Conservation (phyloP, 1,139 yeast species). For the Suhomyces bribrorum region DNA sequence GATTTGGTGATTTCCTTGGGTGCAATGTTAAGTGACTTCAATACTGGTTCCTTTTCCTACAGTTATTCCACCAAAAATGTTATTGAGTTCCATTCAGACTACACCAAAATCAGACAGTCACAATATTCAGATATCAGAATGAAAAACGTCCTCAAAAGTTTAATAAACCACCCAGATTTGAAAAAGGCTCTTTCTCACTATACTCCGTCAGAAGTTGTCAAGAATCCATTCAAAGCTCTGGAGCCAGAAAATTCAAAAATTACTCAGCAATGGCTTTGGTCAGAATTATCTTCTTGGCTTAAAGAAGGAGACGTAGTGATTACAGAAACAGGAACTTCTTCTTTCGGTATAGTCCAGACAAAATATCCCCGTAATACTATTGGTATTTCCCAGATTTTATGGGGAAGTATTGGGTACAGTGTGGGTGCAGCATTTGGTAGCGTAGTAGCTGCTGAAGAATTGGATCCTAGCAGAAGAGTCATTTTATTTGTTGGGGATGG, state of each 20-base stretch:
- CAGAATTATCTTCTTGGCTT: constrained; percentile 29
- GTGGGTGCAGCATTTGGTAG: constrained; percentile 32
- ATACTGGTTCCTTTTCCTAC: constrained; percentile 43
- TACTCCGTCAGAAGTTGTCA: constrained; percentile 14
- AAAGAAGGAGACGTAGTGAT: constrained; percentile 33
- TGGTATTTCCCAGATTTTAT: constrained; percentile 38
- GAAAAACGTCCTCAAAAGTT: constrained; percentile 31
- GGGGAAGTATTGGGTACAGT: constrained; percentile 32
- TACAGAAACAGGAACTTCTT: constrained; percentile 41
- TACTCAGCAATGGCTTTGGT: constrained; percentile 37
- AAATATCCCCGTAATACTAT: constrained; percentile 31
- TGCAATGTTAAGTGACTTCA: constrained; percentile 42
- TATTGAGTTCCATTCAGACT: constrained; percentile 41
- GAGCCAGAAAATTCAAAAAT: constrained; percentile 11
- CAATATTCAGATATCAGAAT: constrained; percentile 37
- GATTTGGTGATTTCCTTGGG: constrained; percentile 37
- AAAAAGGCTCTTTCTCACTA: constrained; percentile 17
- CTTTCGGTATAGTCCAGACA: constrained; percentile 38
- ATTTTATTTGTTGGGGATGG: constrained; percentile 86
- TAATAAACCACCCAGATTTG: constrained; percentile 20
- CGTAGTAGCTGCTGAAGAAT: constrained; percentile 49
- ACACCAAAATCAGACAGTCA: constrained; percentile 37
- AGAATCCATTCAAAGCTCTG: constrained; percentile 6
- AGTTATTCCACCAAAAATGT: constrained; percentile 37
- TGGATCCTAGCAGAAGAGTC: constrained; percentile 67